Evolutionary conservation across 768 basidiomycete species (phyloP).

Genomic region (Lactarius hatsudake): DNA sequence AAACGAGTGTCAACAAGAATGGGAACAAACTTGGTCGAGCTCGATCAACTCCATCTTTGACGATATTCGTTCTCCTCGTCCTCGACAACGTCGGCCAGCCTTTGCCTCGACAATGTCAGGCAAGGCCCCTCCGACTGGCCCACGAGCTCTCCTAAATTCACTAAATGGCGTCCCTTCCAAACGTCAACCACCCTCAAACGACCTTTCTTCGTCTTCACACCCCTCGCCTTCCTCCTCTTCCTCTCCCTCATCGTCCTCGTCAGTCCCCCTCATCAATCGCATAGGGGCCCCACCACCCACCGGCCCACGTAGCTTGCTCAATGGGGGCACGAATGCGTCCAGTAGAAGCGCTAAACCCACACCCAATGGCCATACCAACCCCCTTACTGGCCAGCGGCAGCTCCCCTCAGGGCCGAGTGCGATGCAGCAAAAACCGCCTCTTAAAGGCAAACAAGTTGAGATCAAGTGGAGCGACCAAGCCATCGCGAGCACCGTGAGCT

Average conservation of each 20-base stretch:
- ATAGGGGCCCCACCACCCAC: conserved; percentile 60
- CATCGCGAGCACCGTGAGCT: conserved; percentile 36
- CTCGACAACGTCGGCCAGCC: conserved; percentile 25
- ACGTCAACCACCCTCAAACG: conserved; percentile 24
- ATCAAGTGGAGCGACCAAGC: conserved; percentile 34
- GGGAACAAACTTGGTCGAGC: conserved; percentile 1
- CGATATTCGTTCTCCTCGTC: conserved; percentile 14
- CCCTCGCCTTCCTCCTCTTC: conserved; percentile 32
- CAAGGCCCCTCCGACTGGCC: conserved; percentile 73
- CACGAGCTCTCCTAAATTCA: conserved; percentile 60
- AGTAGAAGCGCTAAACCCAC: conserved; percentile 41
- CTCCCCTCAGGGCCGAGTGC: conserved; percentile 36
- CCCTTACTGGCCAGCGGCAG: conserved; percentile 31
- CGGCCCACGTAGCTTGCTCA: conserved; percentile 59
- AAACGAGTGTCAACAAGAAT: conserved; percentile 25
- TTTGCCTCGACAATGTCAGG: conserved; percentile 56
- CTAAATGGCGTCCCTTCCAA: conserved; percentile 33
- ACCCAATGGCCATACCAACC: conserved; percentile 42
- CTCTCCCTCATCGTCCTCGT: conserved; percentile 36
- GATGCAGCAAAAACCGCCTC: conserved; percentile 31
- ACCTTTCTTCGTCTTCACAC: conserved; percentile 20
- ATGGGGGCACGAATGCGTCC: conserved; percentile 32
- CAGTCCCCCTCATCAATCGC: conserved; percentile 35
- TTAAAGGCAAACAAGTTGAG: conserved; percentile 46
- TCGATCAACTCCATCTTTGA: conserved; percentile 17